phyloP scores from a whole-genome alignment of 129 eudicot species.

The Flaveria ramosissima region DNA sequence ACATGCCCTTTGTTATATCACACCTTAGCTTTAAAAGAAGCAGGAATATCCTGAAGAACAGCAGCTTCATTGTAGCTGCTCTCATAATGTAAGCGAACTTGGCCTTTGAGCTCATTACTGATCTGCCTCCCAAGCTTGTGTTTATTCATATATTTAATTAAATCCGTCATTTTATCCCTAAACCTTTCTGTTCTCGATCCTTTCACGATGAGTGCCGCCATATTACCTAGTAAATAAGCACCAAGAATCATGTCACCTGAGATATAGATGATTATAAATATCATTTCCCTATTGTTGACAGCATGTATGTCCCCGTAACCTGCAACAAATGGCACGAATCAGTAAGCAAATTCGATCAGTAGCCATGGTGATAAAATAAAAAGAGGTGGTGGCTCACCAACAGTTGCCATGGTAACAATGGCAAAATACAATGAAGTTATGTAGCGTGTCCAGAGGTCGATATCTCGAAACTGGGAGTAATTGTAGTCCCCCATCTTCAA shows the following conservation, averaged over 20 bases:
- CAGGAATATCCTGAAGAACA: constrained; percentile 69
- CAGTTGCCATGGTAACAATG: constrained; percentile 79
- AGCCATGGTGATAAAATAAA: neutral
- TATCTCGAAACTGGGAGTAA: constrained; percentile 59
- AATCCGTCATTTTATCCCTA: constrained; percentile 71
- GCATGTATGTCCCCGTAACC: constrained; percentile 89
- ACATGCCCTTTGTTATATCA: neutral
- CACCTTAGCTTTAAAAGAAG: constrained; percentile 61
- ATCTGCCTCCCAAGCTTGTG: constrained; percentile 60
- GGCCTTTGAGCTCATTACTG: constrained; percentile 62
- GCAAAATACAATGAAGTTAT: constrained; percentile 67
- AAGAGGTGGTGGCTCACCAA: constrained; percentile 40
- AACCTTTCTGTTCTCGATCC: constrained; percentile 75
- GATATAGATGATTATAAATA: constrained; percentile 66
- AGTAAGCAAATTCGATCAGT: neutral
- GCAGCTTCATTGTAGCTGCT: constrained; percentile 46
- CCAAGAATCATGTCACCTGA: constrained; percentile 84
- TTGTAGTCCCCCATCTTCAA: constrained; percentile 65
- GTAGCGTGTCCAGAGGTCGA: constrained; percentile 70
- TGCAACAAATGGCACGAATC: constrained; percentile 27
- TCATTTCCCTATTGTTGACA: constrained; percentile 70
- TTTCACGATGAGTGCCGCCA: constrained; percentile 80
- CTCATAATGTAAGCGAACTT: constrained; percentile 59
- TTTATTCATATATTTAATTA: constrained; percentile 60
- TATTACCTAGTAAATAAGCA: constrained; percentile 76